phyloP scores from a whole-genome alignment of 352 stramenopile species.

The Phytophthora colocasiae region DNA sequence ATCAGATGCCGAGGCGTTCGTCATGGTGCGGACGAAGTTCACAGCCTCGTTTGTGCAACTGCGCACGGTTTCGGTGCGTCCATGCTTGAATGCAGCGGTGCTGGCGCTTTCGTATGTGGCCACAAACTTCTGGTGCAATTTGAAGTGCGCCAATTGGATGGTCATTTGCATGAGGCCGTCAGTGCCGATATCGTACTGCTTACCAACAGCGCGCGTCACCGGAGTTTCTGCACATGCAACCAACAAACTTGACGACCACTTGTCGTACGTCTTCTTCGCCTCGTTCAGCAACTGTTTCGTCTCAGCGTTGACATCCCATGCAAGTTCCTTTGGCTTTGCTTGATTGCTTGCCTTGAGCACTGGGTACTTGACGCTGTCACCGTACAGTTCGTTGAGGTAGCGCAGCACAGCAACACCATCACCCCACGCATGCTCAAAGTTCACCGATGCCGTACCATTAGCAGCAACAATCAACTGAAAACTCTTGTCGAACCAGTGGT shows the following conservation, averaged over 20 bases:
- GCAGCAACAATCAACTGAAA: constrained; percentile 89
- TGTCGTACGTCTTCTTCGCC: constrained; percentile 77
- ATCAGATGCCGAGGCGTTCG: constrained; percentile 52
- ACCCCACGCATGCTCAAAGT: constrained; percentile 93
- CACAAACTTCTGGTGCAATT: constrained; percentile 82
- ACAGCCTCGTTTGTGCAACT: constrained; percentile 90
- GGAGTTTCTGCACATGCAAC: constrained; percentile 80
- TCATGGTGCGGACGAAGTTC: constrained; percentile 79
- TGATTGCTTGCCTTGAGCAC: constrained; percentile 51
- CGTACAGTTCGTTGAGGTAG: constrained; percentile 91
- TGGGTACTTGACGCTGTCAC: constrained; percentile 77
- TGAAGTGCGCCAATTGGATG: constrained; percentile 91
- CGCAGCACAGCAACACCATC: constrained; percentile 89
- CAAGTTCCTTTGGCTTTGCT: constrained; percentile 51
- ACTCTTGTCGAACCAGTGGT: constrained; percentile 95
- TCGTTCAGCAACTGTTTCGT: constrained; percentile 69
- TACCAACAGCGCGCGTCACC: constrained; percentile 66
- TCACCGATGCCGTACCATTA: constrained; percentile 86
- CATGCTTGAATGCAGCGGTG: constrained; percentile 93
- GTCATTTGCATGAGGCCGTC: constrained; percentile 94
- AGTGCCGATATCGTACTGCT: constrained; percentile 80
- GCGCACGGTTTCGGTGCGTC: constrained; percentile 90
- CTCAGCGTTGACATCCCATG: constrained; percentile 67
- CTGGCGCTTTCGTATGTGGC: constrained; percentile 90
- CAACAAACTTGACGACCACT: constrained; percentile 65